These are phyloP conservation scores for Collybia sordida DNA, from an alignment of 768 basidiomycete genomes.

Conservation along the genomic window DNA sequence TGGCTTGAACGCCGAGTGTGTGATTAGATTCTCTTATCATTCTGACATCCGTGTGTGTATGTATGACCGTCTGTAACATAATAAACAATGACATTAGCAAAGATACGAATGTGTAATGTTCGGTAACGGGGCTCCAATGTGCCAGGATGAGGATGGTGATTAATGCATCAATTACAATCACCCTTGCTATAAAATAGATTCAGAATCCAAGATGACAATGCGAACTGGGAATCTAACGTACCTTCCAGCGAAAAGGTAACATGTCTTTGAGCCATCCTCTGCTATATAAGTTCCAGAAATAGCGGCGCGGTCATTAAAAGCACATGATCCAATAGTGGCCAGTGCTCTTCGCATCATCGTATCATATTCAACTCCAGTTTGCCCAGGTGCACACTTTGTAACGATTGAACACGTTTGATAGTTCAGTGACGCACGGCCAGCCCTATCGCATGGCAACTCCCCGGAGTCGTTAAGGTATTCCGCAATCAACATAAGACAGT, in stretches of 20 bases:
- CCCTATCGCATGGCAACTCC: not conserved
- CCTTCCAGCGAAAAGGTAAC: slow-evolving; percentile 6
- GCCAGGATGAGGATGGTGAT: too few species aligned
- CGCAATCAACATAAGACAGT: slow-evolving; percentile 7
- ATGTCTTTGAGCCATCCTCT: slow-evolving; percentile 5
- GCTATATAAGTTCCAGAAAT: slow-evolving; percentile 7
- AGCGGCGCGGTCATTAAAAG: slow-evolving; percentile 5
- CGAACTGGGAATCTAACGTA: not conserved
- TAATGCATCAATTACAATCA: too few species aligned
- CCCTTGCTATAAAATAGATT: too few species aligned
- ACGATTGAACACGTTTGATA: not conserved
- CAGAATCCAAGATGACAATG: too few species aligned
- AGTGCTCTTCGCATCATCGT: not conserved
- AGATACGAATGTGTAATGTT: too few species aligned
- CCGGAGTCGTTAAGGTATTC: not conserved
- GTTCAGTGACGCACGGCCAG: not conserved
- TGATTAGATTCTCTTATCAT: too few species aligned
- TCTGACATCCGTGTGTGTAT: too few species aligned
- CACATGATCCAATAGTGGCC: slow-evolving; percentile 5
- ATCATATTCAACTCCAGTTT: not conserved
- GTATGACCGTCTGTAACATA: too few species aligned
- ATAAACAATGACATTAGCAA: too few species aligned
- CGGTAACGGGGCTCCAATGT: too few species aligned
- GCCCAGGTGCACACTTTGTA: slow-evolving; percentile 1
- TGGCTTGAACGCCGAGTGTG: too few species aligned